Conservation (phyloP, 225 moss, liverwort and hornwort species). For the Sphagnum tenellum region DNA sequence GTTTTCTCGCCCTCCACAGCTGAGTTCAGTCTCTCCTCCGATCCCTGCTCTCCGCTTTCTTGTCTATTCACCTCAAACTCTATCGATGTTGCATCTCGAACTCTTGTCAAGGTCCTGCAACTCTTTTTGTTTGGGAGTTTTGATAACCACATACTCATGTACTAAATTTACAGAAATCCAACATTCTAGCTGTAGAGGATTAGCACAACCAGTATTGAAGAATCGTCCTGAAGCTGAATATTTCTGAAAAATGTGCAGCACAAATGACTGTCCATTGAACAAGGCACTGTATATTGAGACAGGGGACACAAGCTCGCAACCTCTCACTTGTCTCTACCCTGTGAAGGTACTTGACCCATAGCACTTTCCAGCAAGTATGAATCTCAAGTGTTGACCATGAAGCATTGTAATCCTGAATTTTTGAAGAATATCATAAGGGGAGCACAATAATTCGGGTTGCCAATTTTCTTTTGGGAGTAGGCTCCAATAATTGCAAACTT, state of each 20-base stretch:
- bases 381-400: neutral
- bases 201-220: too few relatives aligned
- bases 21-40: slow-evolving; percentile 11
- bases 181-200: too few relatives aligned
- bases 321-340: slow-evolving; percentile 45
- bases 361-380: neutral
- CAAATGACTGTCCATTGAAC: slow-evolving; percentile 11
- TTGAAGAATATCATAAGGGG: too few relatives aligned
- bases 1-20: slow-evolving; percentile 37
- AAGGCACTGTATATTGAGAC: slow-evolving; percentile 28
- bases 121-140: neutral
- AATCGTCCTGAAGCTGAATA: too few relatives aligned
- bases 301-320: slow-evolving; percentile 15
- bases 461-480: too few relatives aligned
- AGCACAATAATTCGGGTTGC: too few relatives aligned
- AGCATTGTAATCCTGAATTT: too few relatives aligned
- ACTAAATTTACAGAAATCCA: neutral
- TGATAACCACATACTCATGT: too few relatives aligned
- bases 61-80: neutral
- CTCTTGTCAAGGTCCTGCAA: too few relatives aligned
- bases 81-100: too few relatives aligned
- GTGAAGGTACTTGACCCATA: slow-evolving; percentile 17
- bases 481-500: too few relatives aligned
- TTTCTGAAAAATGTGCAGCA: neutral
- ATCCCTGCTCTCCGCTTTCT: neutral